phyloP scores from a whole-genome alignment of 1,284 basidiomycete genomes.

The Volvariella volvacea region DNA sequence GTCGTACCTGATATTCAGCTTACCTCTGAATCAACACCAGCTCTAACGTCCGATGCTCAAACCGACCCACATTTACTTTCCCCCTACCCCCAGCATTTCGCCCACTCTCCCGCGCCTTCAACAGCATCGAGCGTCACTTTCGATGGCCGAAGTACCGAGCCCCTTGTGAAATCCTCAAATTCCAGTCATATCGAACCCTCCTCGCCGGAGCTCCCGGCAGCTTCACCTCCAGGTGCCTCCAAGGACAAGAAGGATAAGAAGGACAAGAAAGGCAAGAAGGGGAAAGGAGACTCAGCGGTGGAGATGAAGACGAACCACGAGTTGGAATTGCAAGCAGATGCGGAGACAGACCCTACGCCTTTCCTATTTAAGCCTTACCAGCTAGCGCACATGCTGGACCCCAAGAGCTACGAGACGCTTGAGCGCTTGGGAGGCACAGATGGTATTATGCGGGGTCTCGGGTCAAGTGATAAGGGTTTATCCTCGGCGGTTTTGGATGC shows the following conservation, averaged over 20 bases:
- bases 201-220: too few relatives aligned
- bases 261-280: slow-evolving; percentile 13
- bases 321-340: slow-evolving; percentile 44
- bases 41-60: too few relatives aligned
- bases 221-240: too few relatives aligned
- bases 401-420: slow-evolving; percentile 71
- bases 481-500: slow-evolving; percentile 16
- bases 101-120: too few relatives aligned
- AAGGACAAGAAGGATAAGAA: neutral
- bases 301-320: slow-evolving; percentile 25
- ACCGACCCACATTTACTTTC: too few relatives aligned
- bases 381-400: slow-evolving; percentile 86
- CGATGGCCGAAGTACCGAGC: too few relatives aligned
- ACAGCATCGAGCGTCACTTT: too few relatives aligned
- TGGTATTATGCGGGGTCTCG: slow-evolving; percentile 69
- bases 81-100: too few relatives aligned
- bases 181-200: too few relatives aligned
- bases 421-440: slow-evolving; percentile 68
- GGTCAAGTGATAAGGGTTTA: slow-evolving; percentile 63
- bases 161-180: too few relatives aligned
- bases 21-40: too few relatives aligned
- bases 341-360: slow-evolving; percentile 61
- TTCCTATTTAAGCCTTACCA: slow-evolving; percentile 68
- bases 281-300: slow-evolving; percentile 22
- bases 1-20: too few relatives aligned